Evolutionary conservation across 306 rosid genomes (phyloP).

Genomic region (Ochetophila trinervis): DNA sequence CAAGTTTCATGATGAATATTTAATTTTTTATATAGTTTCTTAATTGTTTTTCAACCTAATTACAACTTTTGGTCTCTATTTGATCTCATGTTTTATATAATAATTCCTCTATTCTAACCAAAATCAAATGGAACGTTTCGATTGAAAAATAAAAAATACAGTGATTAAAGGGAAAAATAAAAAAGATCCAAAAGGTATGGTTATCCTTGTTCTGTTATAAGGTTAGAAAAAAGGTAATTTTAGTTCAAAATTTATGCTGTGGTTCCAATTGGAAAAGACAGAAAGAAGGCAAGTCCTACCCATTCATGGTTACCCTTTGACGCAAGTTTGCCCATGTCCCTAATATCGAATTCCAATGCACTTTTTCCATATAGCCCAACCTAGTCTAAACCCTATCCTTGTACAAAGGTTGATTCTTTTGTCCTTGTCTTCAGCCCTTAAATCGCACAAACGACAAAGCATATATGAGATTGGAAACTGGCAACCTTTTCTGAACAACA

Average conservation of each 20-base stretch:
- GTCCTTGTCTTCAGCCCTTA: conserved; percentile 5
- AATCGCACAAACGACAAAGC: conserved; percentile 14
- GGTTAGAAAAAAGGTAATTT: background rate
- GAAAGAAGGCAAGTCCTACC: background rate
- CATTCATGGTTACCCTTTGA: background rate
- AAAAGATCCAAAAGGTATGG: too few relatives aligned
- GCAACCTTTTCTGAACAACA: conserved; percentile 10
- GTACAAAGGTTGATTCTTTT: conserved; percentile 4
- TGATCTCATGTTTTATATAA: too few relatives aligned
- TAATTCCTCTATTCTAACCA: too few relatives aligned
- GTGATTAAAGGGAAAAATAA: too few relatives aligned
- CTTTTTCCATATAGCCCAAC: background rate
- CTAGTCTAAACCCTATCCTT: background rate
- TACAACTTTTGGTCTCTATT: too few relatives aligned
- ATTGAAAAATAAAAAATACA: too few relatives aligned
- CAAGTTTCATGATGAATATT: too few relatives aligned
- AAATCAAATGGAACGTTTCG: too few relatives aligned
- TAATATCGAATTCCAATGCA: background rate
- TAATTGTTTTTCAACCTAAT: too few relatives aligned
- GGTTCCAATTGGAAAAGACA: background rate
- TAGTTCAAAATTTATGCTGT: background rate
- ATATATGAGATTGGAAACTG: conserved; percentile 4
- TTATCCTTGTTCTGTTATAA: too few relatives aligned
- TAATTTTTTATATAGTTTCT: too few relatives aligned
- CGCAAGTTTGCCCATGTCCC: background rate